Percentiles rank a stretch among this genome's conserved stretches.
Evolutionary conservation across 1,284 basidiomycete species (phyloP).

Genomic region (Cutaneotrichosporon sp.): DNA sequence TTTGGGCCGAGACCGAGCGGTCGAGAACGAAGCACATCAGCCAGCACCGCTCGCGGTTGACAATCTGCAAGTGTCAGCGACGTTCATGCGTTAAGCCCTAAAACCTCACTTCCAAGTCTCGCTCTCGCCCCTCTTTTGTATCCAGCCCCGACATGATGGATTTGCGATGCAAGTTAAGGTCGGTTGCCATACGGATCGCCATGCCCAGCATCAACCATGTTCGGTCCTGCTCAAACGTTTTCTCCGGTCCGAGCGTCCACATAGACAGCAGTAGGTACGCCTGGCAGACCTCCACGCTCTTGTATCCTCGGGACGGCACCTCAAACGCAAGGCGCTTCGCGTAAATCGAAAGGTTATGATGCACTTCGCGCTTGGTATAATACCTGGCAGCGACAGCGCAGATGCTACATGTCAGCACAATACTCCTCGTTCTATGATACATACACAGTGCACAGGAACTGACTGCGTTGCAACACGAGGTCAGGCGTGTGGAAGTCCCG

Average conservation of each 20-base stretch:
- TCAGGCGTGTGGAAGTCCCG: conserved; percentile 84
- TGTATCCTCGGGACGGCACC: conserved; percentile 71
- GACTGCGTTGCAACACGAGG: conserved; percentile 82
- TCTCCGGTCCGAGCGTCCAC: conserved; percentile 86
- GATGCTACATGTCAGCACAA: conserved; percentile 50
- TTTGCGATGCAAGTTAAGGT: conserved; percentile 91
- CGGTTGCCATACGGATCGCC: conserved; percentile 77
- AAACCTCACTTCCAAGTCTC: conserved; percentile 46
- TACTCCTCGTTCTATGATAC: too few relatives aligned
- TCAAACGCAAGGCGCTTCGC: conserved; percentile 89
- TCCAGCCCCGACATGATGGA: conserved; percentile 64
- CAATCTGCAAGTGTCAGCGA: conserved; percentile 55
- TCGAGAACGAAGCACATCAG: conserved; percentile 85
- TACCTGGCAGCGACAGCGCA: conserved; percentile 91
- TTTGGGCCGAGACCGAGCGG: conserved; percentile 75
- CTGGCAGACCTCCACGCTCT: conserved; percentile 91
- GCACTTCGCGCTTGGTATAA: conserved; percentile 73
- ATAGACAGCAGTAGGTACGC: conserved; percentile 75
- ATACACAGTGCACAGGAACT: conserved; percentile 87
- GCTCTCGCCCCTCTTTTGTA: conserved; percentile 58
- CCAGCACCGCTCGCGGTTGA: conserved; percentile 93
- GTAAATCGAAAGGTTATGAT: conserved; percentile 71
- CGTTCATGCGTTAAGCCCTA: background rate
- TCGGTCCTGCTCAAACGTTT: conserved; percentile 92
- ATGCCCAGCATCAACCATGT: conserved; percentile 83